Percentiles rank a stretch among this genome's conserved stretches.
phyloP scores from a whole-genome alignment of 306 rosid species.

The Lagenaria siceraria region DNA sequence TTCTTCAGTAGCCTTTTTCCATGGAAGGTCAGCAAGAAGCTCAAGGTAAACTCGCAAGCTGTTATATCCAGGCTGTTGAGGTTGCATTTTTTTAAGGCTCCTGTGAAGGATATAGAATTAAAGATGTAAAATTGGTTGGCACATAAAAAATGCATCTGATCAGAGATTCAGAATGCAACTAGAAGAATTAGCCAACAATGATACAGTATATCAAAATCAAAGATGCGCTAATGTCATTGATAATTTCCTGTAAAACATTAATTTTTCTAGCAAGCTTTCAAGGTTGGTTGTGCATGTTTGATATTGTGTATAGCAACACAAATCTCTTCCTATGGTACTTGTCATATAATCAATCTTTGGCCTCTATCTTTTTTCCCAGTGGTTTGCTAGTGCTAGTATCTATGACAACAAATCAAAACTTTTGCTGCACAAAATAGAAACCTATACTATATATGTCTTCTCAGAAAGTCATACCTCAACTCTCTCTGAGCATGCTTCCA shows the following conservation, averaged over 20 bases:
- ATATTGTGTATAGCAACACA: background rate
- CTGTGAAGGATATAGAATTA: constrained; percentile 25
- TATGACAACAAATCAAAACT: background rate
- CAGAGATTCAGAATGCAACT: background rate
- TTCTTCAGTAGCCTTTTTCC: constrained; percentile 80
- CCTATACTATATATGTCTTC: background rate
- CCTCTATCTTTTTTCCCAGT: background rate
- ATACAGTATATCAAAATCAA: background rate
- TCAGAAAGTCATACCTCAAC: constrained; percentile 46
- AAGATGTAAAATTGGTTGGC: background rate
- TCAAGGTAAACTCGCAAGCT: constrained; percentile 91
- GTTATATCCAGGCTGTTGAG: constrained; percentile 94
- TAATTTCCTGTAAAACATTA: background rate
- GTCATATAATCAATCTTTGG: background rate
- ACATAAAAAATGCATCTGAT: background rate
- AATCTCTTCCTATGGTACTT: background rate
- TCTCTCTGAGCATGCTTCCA: constrained; percentile 96
- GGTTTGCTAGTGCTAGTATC: background rate
- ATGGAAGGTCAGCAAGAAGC: constrained; percentile 94
- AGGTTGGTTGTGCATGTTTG: background rate
- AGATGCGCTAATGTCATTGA: background rate
- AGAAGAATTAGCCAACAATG: background rate
- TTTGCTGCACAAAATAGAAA: background rate
- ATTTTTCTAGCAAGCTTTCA: background rate
- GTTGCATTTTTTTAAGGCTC: constrained; percentile 98